Evolutionary conservation across 306 rosid genomes (phyloP), one percentile per base, ranked within the genome.

Genomic region (Fagus crenata): DNA sequence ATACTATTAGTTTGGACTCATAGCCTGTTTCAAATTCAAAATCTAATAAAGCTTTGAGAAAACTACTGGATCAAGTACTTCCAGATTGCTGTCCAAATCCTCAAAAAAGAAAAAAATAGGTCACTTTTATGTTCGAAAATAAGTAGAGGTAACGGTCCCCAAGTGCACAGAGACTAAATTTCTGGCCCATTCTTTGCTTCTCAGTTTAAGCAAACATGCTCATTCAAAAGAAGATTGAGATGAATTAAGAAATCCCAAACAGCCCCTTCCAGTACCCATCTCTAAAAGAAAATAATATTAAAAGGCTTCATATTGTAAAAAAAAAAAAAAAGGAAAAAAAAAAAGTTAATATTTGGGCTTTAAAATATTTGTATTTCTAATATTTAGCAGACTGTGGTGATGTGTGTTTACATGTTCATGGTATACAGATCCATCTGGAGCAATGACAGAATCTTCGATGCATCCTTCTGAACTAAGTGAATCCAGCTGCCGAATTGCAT

Each of bases 401-500:
- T 36, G 60, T 72, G 40, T 59, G 81, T 81, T 78, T 85, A 88
- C 97, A 88, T 91, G 89, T 80, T 91, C 94, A 72, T 89, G 93
- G 82, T 78, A 77, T 78, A 84, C 88, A 74, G 94, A 93, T 82
- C 90, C 97, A 85, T 89, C 93, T 18, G 91, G 87, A 81, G 85
- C 88, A 53, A 93, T 88, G 71, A 85, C 90, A 77, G 91, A 85
- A 75, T 88, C 91, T 84, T 90, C 94, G 46, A 85, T 91, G 89
- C 90, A 81, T 83, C 93, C 96, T 63, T 77, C 83, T 32, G 92
- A 85, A 81, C 93, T 79, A 74, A 93, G 93, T 68, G 86, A 88
- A 89, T 91, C 91, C 81, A 93, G 83, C 79, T 93, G 92, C 71
- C 39, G 86, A 83, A 93, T 83, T 6, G 86, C 92, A 79, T 93